Conservation (phyloP, 768 basidiomycete species). For the Dioszegia aurantiaca region DNA sequence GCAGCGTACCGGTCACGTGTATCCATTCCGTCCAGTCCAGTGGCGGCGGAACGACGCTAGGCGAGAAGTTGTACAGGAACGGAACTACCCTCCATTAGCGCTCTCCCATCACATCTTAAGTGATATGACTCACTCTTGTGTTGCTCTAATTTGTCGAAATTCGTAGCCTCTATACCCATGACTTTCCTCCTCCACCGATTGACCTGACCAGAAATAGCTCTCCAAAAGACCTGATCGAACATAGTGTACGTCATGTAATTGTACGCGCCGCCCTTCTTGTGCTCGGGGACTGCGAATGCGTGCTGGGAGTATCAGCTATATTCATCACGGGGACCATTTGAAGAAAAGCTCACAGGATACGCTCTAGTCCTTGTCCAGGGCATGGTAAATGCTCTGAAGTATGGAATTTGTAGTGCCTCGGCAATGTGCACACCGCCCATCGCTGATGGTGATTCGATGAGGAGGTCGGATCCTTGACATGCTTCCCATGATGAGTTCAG, state of each 20-base stretch:
- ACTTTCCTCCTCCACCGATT: constrained; percentile 85
- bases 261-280: constrained; percentile 95
- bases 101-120: background rate
- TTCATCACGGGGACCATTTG: background rate
- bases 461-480: constrained; percentile 87
- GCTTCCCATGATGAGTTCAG: constrained; percentile 94
- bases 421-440: constrained; percentile 98
- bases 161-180: constrained; percentile 74
- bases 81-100: constrained; percentile 59
- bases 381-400: constrained; percentile 96
- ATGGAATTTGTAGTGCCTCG: constrained; percentile 87
- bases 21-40: constrained; percentile 99
- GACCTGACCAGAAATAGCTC: constrained; percentile 86
- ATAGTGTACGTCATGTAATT: constrained; percentile 99
- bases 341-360: constrained; percentile 61
- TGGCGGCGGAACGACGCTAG: constrained; percentile 82
- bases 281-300: constrained; percentile 95
- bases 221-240: constrained; percentile 83
- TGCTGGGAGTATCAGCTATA: constrained; percentile 55
- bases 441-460: constrained; percentile 92
- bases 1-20: constrained; percentile 53
- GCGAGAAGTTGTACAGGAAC: constrained; percentile 96
- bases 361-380: constrained; percentile 94
- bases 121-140: constrained; percentile 62
- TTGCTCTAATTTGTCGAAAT: constrained; percentile 89